These are phyloP conservation scores for Cercospora sp. DNA, from an alignment of 2,329 filamentous ascomycete genomes.

Conservation along the genomic window DNA sequence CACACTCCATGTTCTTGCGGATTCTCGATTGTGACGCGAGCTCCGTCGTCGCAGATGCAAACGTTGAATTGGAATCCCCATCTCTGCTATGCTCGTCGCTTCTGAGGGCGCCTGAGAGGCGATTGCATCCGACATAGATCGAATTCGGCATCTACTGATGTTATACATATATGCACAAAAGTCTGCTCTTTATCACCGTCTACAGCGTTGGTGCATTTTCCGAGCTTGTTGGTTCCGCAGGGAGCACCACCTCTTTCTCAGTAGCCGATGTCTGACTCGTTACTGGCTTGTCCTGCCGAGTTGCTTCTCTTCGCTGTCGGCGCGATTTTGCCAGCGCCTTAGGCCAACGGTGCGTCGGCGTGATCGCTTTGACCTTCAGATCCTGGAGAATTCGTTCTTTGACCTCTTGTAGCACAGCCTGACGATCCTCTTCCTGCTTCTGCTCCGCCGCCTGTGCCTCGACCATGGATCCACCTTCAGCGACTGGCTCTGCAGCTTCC, in stretches of 20 bases:
- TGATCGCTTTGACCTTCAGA: background rate
- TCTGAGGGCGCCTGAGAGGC: background rate
- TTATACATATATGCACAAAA: constrained; percentile 10
- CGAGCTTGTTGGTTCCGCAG: background rate
- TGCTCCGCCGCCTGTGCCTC: background rate
- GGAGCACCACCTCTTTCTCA: background rate
- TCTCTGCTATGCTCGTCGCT: no score
- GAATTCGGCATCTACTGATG: background rate
- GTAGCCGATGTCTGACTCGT: background rate
- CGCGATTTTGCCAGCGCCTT: background rate
- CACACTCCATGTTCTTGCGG: no score
- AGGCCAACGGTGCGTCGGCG: background rate
- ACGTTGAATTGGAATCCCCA: no score
- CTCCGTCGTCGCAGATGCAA: no score
- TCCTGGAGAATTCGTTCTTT: constrained; percentile 4
- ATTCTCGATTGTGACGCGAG: no score
- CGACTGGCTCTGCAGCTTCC: background rate
- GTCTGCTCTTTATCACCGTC: background rate
- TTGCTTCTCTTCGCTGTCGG: background rate
- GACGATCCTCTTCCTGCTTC: background rate
- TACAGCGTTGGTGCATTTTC: constrained; percentile 12
- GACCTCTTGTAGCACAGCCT: background rate
- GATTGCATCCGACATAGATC: background rate
- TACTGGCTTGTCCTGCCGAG: background rate
- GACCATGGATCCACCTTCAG: background rate